These are phyloP conservation scores for Choanephora cucurbitarum DNA, from an alignment of 371 early-diverging fungal species.

Conservation along the genomic window DNA sequence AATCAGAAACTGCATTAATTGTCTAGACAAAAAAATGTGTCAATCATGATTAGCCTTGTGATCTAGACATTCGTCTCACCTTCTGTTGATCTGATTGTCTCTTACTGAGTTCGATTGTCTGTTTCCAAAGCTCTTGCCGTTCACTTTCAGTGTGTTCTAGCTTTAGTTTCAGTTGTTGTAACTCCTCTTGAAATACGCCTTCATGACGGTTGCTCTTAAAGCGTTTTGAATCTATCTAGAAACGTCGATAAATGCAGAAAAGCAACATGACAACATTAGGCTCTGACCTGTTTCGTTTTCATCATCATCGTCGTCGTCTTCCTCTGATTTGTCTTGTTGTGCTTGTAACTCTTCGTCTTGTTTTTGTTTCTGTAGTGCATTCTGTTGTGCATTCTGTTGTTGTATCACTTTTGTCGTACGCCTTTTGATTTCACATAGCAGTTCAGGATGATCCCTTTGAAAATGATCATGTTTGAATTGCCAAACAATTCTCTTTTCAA, in stretches of 20 bases:
- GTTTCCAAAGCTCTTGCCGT: constrained; percentile 1
- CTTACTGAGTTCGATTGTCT: not conserved
- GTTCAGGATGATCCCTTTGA: constrained; percentile 58
- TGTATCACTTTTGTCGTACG: constrained; percentile 30
- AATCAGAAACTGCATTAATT: constrained; percentile 1
- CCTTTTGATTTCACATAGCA: constrained; percentile 63
- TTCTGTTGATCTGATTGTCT: constrained; percentile 5
- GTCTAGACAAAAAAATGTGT: not conserved
- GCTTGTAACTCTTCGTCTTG: too few species aligned
- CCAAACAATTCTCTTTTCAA: constrained; percentile 46
- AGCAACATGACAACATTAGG: too few species aligned
- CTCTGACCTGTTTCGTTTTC: not conserved
- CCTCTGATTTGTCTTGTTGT: too few species aligned
- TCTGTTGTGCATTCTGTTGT: too few species aligned
- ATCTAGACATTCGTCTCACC: too few species aligned
- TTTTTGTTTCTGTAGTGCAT: too few species aligned
- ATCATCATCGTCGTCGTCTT: too few species aligned
- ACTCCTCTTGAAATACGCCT: not conserved
- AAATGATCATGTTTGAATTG: constrained; percentile 79
- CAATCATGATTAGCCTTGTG: not conserved
- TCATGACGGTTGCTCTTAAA: not conserved
- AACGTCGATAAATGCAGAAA: too few species aligned
- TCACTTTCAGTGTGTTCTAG: not conserved
- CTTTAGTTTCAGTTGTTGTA: not conserved
- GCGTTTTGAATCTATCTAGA: not conserved